Base-by-base conservation (phyloP, 164 flowering plant species). In the Magnolia kwangsiensis region DNA sequence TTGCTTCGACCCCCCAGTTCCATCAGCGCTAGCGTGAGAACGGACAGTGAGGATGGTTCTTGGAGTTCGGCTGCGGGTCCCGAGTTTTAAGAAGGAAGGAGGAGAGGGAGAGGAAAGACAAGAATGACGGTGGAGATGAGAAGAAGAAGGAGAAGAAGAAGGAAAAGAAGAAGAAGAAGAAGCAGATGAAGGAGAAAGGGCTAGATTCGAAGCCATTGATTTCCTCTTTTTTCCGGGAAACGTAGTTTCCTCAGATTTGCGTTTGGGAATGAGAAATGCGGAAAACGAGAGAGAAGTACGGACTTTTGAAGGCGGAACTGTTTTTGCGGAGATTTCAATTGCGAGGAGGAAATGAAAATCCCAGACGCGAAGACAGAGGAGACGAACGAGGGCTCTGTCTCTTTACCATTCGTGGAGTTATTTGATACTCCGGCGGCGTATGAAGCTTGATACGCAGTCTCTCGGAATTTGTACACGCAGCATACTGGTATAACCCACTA, bases 201-300 rank as follows among this genome's bases (percentile, higher is more conserved):
- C 74, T 18, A 84, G 69, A 78, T 73, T 82, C 51, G 83, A 73
- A 21, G 90, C 87, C 90, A 88, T 85, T 79, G 75, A 13, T 70
- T 67, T 67, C 31, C 45, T 19, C 24, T 24, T 24, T 23, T 24
- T 23, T 65, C 7, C 29, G 1, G 20, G 23, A 9, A 63, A 18
- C 21, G 2, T 11, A 24, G 20, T 65, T 65, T 65, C 13, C 68
- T 21, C 18, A 4, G 24, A 7, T 8, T 64, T 64, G 9, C 8
- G 67, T 64, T n/a, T 37, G 5, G 31, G 45, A 27, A 14, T 66
- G 27, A 24, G 18, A 66, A 27, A 20, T 5, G 45, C n/a, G 20
- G 69, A 23, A 66, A 66, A 24, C 14, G 8, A 27, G 29, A 23
- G 29, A n/a, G 3, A 21, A 11, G 69, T 3, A 7, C 69, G 24